Evolutionary conservation across 495 filamentous ascomycete genomes (phyloP), one percentile per base, ranked within the genome.

Genomic region (Aspergillus haitiensis): DNA sequence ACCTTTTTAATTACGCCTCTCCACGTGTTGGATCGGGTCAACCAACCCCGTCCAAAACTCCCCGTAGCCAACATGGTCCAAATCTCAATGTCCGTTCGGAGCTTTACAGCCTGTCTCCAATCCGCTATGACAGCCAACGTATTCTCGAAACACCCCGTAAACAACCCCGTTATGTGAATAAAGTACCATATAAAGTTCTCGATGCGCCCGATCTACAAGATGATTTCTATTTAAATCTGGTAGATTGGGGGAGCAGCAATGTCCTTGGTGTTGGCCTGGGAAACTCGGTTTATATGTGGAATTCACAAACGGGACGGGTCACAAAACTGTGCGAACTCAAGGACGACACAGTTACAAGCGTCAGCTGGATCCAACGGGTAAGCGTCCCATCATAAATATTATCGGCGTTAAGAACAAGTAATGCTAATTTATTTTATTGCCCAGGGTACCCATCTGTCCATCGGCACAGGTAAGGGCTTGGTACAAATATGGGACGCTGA

Each of bases 401-500:
- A 31, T n/a, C 7, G 12, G n/a, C 1, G 35, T 50, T 6, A 55
- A 39, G 39, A 42, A 63, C 68, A 31, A 67, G 21, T 1, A 3
- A 27, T 27, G 21, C 52, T 12, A 10, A 21, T 36, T 27, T 45
- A 39, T 27, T 27, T 27, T 3, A 47, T 47, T 21, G 6, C 5
- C 6, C 77, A 93, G 78, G 94, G 94, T 32, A 95, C 92, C 0
- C 95, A 98, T 74, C 84, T 98, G 60, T 86, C 94, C 7, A 95
- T 98, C 62, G 94, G 94, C 15, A 98, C 94, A 1, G 86, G 87
- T 16, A 95, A 95, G 76, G 94, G 94, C 6, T 78, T 95, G 34
- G 93, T 98, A 6, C 91, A 97, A 69, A 98, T 98, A 40, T 98
- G 93, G 93, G 94, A 98, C 76, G 94, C 93, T 5, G 87, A 93